Base-by-base conservation (phyloP, 345 rosid genomes). In the Iberis pinnata region DNA sequence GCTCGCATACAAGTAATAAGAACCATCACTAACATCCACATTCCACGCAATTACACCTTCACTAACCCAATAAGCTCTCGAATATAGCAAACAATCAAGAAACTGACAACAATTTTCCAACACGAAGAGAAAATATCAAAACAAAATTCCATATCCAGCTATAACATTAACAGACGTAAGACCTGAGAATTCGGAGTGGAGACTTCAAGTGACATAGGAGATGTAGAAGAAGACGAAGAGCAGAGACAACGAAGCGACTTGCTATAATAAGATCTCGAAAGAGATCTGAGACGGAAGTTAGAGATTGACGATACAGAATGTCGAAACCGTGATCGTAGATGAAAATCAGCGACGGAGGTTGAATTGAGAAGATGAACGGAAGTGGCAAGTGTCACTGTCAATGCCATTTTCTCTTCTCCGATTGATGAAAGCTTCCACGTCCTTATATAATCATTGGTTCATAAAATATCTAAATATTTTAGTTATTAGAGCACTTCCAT, bases 61-160 rank as follows among this genome's bases (percentile, higher is more conserved):
- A 22, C 73, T 70, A 13, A 81, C 82, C 98, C 96, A 87, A 56
- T 72, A 81, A 12, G 88, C 95, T 64, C 77, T 79, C 4, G 93
- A 83, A 60, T 62, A 72, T 18, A 61, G 19, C 63, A 84, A 73
- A 60, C 68, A 48, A 65, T 73, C 78, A 66, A 71, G 82, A 69
- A 78, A 58, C 77, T 77, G 61, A 68, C 53, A 51, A 66, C 51
- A 70, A 60, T 58, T 64, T 25, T 6, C 10, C 61, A 12, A 32
- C 18, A n/a, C n/a, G n/a, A n/a, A n/a, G n/a, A n/a, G n/a, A n/a
- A n/a, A n/a, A n/a, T n/a, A n/a, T n/a, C n/a, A 17, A 57, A 63
- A 55, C 46, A 45, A 13, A 6, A 29, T 29, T 29, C 33, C 20
- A 53, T 3, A 14, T 9, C 54, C 18, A 37, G 9, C 14, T 32